A percentile compares a stretch with the other conserved stretches of the same genome.
phyloP scores from a whole-genome alignment of 768 basidiomycete genomes.

The Pleurotus eryngii region DNA sequence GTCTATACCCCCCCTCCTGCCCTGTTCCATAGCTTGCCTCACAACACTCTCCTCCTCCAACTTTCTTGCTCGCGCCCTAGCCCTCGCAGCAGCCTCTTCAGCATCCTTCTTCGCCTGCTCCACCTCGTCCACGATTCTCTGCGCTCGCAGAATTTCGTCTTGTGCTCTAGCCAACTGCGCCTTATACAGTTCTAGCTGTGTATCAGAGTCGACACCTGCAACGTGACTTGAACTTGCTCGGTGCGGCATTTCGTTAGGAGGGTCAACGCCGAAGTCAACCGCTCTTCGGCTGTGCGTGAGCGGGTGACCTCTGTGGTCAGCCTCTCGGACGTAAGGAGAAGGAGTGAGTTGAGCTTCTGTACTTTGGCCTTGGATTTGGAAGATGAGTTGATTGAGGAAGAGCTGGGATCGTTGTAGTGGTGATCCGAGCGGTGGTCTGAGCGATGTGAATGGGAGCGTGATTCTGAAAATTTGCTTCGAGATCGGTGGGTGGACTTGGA shows the following conservation, averaged over 20 bases:
- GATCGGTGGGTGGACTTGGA: not conserved
- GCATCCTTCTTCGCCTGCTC: constrained; percentile 41
- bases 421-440: not conserved
- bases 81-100: constrained; percentile 58
- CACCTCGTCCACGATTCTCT: not conserved
- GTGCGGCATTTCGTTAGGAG: constrained; percentile 3
- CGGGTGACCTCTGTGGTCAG: not conserved
- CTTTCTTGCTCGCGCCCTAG: constrained; percentile 51
- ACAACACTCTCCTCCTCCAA: constrained; percentile 54
- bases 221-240: not conserved
- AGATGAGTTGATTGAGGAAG: not conserved
- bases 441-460: not conserved
- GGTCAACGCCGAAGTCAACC: not conserved
- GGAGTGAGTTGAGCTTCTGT: constrained; percentile 4
- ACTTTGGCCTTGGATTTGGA: not conserved
- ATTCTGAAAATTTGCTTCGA: not conserved
- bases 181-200: constrained; percentile 4
- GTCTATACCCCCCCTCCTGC: constrained; percentile 45
- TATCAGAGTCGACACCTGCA: not conserved
- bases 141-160: not conserved
- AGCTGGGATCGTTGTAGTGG: not conserved
- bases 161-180: not conserved
- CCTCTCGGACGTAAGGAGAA: not conserved
- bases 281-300: not conserved
- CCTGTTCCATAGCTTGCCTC: constrained; percentile 59